These are phyloP conservation scores for Conringia planisiliqua DNA, from an alignment of 345 rosid genomes.

Conservation along the genomic window DNA sequence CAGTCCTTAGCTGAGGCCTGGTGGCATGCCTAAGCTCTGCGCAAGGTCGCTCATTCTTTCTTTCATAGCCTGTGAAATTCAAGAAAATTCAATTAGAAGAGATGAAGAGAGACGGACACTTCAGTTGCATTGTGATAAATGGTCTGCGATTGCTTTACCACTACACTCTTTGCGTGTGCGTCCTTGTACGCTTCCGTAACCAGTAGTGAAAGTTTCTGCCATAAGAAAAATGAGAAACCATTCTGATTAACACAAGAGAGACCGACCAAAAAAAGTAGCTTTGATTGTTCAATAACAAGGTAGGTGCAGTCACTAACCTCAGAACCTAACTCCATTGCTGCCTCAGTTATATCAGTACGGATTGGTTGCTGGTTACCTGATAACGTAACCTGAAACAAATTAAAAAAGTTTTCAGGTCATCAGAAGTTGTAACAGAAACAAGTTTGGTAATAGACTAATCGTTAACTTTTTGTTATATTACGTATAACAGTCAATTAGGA, in stretches of 20 bases:
- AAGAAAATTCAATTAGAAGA: neutral
- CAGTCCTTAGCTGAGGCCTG: conserved; percentile 60
- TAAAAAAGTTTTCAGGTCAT: neutral
- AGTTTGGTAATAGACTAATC: neutral
- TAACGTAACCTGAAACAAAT: conserved; percentile 56
- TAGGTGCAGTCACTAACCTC: conserved; percentile 49
- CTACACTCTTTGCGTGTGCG: conserved; percentile 90
- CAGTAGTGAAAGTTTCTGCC: conserved; percentile 79
- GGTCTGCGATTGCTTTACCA: conserved; percentile 36
- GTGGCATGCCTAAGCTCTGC: conserved; percentile 95
- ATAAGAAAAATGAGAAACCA: conserved; percentile 12
- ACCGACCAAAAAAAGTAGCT: neutral
- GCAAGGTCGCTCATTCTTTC: conserved; percentile 92
- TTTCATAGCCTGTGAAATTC: conserved; percentile 75
- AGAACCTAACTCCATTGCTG: conserved; percentile 89
- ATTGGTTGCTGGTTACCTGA: conserved; percentile 90
- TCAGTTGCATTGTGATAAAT: neutral
- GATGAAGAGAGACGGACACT: neutral
- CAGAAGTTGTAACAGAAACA: neutral
- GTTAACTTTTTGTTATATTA: neutral
- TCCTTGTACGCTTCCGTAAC: conserved; percentile 93
- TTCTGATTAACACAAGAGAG: neutral
- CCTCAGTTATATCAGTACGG: conserved; percentile 92
- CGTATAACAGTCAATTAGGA: neutral
- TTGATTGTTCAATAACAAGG: neutral